Base-by-base conservation (phyloP, 73 alveolate genomes). In the Effrenium voratum region DNA sequence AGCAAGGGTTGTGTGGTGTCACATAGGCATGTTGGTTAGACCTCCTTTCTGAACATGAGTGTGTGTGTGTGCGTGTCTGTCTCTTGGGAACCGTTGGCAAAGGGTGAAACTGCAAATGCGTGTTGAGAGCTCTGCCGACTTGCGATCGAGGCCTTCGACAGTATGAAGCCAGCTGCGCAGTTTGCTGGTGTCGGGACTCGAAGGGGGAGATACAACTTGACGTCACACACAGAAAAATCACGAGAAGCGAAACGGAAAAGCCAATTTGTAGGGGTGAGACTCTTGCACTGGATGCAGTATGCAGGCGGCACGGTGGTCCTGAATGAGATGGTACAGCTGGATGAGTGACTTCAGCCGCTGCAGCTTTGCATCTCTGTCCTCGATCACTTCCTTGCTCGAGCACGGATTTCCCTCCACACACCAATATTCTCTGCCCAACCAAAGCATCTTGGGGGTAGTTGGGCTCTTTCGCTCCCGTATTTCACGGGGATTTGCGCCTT, bases 351-450 rank as follows among this genome's bases (percentile, higher is more conserved):
- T 59, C n/a, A 86, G 81, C 50, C 94, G 47, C 44, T 40, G 60
- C 5, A 86, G 63, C 63, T 86, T 86, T n/a, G 94, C 94, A 55
- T 86, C 94, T 2, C 94, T 80, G 19, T 86, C 94, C 57, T 86
- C 94, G 70, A 86, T 86, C 79, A 86, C 94, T 44, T 86, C 94
- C 72, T 57, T 26, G n/a, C n/a, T n/a, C 72, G 36, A 57, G 2
- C 34, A 57, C 72, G 72, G 72, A 26, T 57, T 26, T 26, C 36
- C n/a, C n/a, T n/a, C n/a, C n/a, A n/a, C n/a, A n/a, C n/a, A n/a
- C n/a, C n/a, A n/a, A n/a, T n/a, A n/a, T n/a, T n/a, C n/a, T n/a
- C n/a, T n/a, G n/a, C n/a, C n/a, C n/a, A n/a, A n/a, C n/a, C n/a
- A n/a, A n/a, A n/a, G n/a, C n/a, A n/a, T n/a, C n/a, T n/a, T n/a